Base-by-base conservation (phyloP, 345 rosid species). In the Carallia brachiata region DNA sequence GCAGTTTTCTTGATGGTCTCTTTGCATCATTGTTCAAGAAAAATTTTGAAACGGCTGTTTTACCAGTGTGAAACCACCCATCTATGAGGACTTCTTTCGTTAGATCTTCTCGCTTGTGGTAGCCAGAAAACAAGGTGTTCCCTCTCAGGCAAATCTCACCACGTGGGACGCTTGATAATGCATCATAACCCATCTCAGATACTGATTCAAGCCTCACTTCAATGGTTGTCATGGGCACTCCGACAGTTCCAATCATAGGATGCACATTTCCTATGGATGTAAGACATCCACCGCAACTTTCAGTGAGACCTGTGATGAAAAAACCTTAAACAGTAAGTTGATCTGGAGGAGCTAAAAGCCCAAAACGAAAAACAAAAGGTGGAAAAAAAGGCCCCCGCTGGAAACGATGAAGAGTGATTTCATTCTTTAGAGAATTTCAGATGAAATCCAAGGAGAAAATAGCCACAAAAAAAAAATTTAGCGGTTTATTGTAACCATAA, bases 1-100 rank as follows among this genome's bases (percentile, higher is more conserved):
- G 48, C 16, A 19, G 62, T 15, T 36, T 53, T 53, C 6, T 16
- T 31, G 68, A 62, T 23, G 7, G 17, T 9, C 44, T 62, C 65
- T 37, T 64, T 18, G 17, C 19, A 27, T 27, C 4, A 64, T 10
- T 44, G 50, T 17, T 32, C 70, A 54, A n/a, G 59, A 0, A 5
- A 52, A 28, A n/a, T 19, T 54, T 10, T 7, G 6, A 4, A n/a
- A 36, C 3, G 7, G 23, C 50, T 65, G 12, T 31, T 65, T 60
- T 77, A 90, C 98, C 99, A 74, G 99, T 92, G 76, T 90, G 97
- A 79, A 95, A 89, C 99, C 99, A 95, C 10, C 99, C 97, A 66
- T 92, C 91, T 16, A 89, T 74, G 0, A 87, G n/a, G 67, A 92
- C 97, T 78, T 89, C 88, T 58, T 85, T 84, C 19, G 97, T 95